Percentiles rank a stretch among this genome's conserved stretches.
Conservation (phyloP, 1,284 basidiomycete species). For the Porogramme epimiltina region DNA sequence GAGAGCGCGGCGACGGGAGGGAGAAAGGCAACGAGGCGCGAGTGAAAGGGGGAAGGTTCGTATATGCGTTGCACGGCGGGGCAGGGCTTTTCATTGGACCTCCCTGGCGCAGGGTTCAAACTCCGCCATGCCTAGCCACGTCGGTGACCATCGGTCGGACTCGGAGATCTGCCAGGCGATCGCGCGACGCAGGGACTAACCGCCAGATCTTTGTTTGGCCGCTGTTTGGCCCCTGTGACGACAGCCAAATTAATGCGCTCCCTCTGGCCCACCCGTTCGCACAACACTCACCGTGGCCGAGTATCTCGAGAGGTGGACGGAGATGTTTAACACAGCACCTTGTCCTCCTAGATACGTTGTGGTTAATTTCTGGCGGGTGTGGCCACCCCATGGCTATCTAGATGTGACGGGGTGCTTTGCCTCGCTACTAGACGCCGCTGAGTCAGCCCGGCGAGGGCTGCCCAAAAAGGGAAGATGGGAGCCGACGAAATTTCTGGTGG, state of each 20-base stretch:
- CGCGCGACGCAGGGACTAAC: conserved; percentile 1
- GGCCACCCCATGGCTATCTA: too few species aligned
- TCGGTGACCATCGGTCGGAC: conserved; percentile 19
- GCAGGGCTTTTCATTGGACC: conserved; percentile 23
- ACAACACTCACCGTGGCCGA: too few species aligned
- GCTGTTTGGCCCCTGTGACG: conserved; percentile 11
- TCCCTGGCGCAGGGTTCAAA: conserved; percentile 16
- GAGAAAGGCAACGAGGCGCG: conserved; percentile 30
- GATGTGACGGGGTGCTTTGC: too few species aligned
- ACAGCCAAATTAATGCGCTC: too few species aligned
- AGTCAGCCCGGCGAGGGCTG: too few species aligned
- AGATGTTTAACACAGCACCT: too few species aligned
- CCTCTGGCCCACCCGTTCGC: too few species aligned
- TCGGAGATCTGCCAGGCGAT: conserved; percentile 16
- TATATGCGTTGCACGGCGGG: conserved; percentile 19
- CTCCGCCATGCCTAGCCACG: conserved; percentile 20
- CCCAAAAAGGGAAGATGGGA: too few species aligned
- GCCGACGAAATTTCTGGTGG: not conserved
- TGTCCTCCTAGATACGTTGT: too few species aligned
- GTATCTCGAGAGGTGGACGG: too few species aligned
- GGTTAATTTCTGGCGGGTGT: too few species aligned
- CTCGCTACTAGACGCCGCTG: too few species aligned
- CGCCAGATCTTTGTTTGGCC: conserved; percentile 1
- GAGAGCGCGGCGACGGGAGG: conserved; percentile 29
- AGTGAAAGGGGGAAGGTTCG: conserved; percentile 26